Conservation (phyloP, 192 early-diverging fungal species). For the Obelidium mucronatum region DNA sequence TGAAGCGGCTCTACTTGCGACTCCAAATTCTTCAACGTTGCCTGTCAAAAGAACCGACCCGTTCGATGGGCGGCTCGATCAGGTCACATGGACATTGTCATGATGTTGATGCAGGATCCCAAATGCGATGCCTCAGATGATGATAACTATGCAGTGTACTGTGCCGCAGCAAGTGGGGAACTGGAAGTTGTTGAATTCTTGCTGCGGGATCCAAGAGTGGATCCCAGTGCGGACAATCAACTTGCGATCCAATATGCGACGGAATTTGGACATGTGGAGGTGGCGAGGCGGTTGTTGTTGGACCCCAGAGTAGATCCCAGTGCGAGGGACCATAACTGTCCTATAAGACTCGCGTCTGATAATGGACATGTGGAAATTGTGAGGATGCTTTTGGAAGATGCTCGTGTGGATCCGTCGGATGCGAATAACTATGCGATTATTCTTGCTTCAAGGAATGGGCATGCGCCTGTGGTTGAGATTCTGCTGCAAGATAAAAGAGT, state of each 20-base stretch:
- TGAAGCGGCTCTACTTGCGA: neutral
- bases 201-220: constrained; percentile 7
- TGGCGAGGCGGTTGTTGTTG: neutral
- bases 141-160: constrained; percentile 19
- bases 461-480: neutral
- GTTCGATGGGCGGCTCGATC: constrained; percentile 7
- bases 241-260: constrained; percentile 4
- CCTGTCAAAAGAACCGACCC: neutral
- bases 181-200: neutral
- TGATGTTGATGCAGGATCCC: neutral
- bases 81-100: constrained; percentile 2
- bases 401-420: neutral
- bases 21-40: neutral
- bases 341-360: constrained; percentile 5
- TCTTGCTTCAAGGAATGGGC: neutral
- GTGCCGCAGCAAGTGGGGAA: neutral
- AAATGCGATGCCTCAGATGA: neutral
- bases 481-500: neutral
- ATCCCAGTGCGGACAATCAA: constrained; percentile 16
- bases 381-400: constrained; percentile 11
- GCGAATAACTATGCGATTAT: constrained; percentile 20
- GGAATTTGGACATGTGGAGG: neutral
- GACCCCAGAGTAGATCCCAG: constrained; percentile 9
- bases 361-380: constrained; percentile 28
- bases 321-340: neutral